A percentile compares a stretch with the other conserved stretches of the same genome.
These are phyloP conservation scores for Talaromyces sp. DNA, from an alignment of 2,329 filamentous ascomycete species.

Conservation along the genomic window DNA sequence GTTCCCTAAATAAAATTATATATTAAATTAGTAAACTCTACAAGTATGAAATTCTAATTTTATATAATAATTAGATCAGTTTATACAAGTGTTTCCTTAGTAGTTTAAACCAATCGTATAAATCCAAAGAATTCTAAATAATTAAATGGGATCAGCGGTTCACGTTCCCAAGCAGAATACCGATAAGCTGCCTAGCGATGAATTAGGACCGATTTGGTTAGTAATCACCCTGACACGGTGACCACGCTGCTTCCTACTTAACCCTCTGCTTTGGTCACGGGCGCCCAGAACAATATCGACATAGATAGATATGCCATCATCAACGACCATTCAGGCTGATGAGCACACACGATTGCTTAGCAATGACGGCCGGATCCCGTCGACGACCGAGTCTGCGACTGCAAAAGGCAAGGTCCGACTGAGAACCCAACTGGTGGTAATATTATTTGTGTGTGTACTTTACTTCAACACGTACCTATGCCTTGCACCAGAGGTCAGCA, in stretches of 20 bases:
- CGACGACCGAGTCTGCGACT: background rate
- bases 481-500: constrained; percentile 8
- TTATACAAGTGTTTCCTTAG: no score
- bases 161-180: no score
- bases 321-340: constrained; percentile 3
- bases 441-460: constrained; percentile 6
- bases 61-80: no score
- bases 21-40: no score
- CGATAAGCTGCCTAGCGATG: no score
- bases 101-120: no score
- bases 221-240: no score
- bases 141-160: no score
- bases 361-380: background rate
- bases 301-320: constrained; percentile 4
- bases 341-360: constrained; percentile 6
- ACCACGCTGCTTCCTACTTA: background rate
- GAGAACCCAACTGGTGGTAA: constrained; percentile 7
- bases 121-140: no score
- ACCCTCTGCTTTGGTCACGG: background rate
- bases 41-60: no score
- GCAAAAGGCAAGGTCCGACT: constrained; percentile 1
- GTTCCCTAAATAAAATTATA: no score
- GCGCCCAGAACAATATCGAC: background rate
- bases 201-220: no score
- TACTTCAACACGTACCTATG: constrained; percentile 5